Conservation (phyloP, 176 grass and related monocot species). For the Aegilops bicornis region DNA sequence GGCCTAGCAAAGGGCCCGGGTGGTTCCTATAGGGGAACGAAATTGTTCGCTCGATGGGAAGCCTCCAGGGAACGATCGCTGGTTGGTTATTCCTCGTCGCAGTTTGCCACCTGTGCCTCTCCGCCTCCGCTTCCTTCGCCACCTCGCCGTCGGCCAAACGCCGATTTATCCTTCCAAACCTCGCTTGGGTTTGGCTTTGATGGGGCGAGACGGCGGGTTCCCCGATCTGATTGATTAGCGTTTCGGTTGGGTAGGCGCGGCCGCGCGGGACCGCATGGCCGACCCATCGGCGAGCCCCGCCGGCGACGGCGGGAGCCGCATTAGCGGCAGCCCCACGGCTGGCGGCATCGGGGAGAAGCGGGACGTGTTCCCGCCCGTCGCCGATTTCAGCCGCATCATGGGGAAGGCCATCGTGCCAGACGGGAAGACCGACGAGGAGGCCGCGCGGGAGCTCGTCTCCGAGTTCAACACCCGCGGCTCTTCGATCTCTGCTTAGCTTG, state of each 20-base stretch:
- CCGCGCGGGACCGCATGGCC: conserved; percentile 23
- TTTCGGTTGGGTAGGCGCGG: background rate
- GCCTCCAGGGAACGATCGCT: no score
- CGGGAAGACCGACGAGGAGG: no score
- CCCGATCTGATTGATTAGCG: conserved; percentile 44
- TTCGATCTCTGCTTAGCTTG: background rate
- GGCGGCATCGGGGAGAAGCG: conserved; percentile 45
- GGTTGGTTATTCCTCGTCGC: no score
- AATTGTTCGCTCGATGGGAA: no score
- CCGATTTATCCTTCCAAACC: background rate
- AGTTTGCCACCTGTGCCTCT: no score
- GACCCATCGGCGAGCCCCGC: conserved; percentile 42
- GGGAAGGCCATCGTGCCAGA: no score
- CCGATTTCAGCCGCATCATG: conserved; percentile 45
- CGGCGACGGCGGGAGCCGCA: conserved; percentile 26
- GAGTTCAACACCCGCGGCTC: background rate
- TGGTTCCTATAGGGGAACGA: no score
- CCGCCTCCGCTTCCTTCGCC: background rate
- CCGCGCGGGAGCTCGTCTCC: no score
- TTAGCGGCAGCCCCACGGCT: conserved; percentile 25
- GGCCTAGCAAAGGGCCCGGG: no score
- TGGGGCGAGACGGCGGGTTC: background rate
- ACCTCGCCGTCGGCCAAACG: background rate
- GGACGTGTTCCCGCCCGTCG: conserved; percentile 57
- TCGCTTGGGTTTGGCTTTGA: conserved; percentile 1